Conservation (phyloP, 106 monocot genomes). For the Narthecium ossifragum region DNA sequence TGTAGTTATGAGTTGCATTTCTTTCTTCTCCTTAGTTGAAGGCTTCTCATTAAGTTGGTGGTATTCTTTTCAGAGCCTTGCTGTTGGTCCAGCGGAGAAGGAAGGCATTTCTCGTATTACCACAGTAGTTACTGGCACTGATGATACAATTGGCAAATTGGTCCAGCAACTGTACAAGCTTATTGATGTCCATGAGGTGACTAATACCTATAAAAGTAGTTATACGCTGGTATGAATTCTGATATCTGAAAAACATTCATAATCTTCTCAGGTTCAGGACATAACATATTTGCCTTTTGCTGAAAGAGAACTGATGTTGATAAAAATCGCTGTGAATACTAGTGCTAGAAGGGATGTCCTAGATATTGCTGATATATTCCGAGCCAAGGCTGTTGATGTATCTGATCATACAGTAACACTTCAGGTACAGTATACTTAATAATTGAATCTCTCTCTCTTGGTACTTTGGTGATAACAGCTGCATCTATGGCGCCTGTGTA, state of each 20-base stretch:
- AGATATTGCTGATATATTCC: conserved; percentile 88
- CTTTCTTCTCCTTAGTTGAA: not conserved
- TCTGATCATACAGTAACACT: conserved; percentile 97
- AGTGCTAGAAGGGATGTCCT: conserved; percentile 80
- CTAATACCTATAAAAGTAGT: not conserved
- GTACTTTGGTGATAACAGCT: too few relatives aligned
- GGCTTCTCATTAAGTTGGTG: not conserved
- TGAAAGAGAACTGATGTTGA: conserved; percentile 92
- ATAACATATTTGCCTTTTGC: conserved; percentile 82
- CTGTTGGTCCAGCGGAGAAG: conserved; percentile 79
- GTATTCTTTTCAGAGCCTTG: conserved; percentile 70
- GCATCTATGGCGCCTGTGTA: too few relatives aligned
- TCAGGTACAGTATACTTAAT: too few relatives aligned
- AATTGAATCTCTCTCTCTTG: too few relatives aligned
- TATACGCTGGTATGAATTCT: conserved; percentile 1
- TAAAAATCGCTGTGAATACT: conserved; percentile 91
- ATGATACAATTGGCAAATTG: conserved; percentile 78
- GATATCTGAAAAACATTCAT: not conserved
- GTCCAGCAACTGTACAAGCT: conserved; percentile 89
- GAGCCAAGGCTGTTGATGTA: conserved; percentile 90
- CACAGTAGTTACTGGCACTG: conserved; percentile 89
- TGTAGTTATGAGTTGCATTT: not conserved
- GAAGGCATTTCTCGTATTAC: conserved; percentile 84
- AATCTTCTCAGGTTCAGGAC: conserved; percentile 64
- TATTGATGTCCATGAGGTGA: conserved; percentile 84